Evolutionary conservation across 805 yeast species (phyloP), one percentile per base, ranked within the genome.

Genomic region (Candida nonsorbophila): DNA sequence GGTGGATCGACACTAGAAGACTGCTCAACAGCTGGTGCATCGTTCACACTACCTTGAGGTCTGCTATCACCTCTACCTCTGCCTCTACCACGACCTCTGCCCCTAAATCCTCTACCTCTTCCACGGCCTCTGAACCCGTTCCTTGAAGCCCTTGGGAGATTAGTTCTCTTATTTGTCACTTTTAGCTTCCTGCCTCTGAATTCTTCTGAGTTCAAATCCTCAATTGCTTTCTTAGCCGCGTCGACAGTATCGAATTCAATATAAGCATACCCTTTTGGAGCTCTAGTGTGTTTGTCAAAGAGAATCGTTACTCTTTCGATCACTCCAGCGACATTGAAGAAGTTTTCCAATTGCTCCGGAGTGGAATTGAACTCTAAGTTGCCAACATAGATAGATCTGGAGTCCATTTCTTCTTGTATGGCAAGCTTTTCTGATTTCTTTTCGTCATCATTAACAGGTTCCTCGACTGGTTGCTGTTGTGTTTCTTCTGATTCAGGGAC

Each of bases 261-360:
- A 40, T 76, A 79, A 1, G 84, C 85, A 45, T 72, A 75, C 2
- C 84, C 84, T 38, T 67, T 70, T 6, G 75, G 70, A 12, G 48
- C 47, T 1, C 74, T 74, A 1, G 71, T 58, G 39, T 42, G 54
- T 25, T 58, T 58, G 38, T 68, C 69, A 32, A 60, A 58, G 33
- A 75, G 55, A 14, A 76, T 62, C 1, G 82, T 76, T 7, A 76
- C 67, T 38, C 79, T 51, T 36, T 67, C 67, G 28, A 75, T 65
- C 1, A 46, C 47, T 2, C 80, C 81, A 22, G 55, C 59, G 2
- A 34, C 38, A 20, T 52, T 51, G 49, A 74, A 75, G 29, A 63
- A 60, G 14, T 52, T 51, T 36, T 75, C 79, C 33, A 76, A 46
- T 28, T 61, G 66, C 28, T 62, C 71, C 1, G 80, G 78, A 1